Base-by-base conservation (phyloP, 2,329 filamentous ascomycete species). In the Pestalotiopsis sp. region DNA sequence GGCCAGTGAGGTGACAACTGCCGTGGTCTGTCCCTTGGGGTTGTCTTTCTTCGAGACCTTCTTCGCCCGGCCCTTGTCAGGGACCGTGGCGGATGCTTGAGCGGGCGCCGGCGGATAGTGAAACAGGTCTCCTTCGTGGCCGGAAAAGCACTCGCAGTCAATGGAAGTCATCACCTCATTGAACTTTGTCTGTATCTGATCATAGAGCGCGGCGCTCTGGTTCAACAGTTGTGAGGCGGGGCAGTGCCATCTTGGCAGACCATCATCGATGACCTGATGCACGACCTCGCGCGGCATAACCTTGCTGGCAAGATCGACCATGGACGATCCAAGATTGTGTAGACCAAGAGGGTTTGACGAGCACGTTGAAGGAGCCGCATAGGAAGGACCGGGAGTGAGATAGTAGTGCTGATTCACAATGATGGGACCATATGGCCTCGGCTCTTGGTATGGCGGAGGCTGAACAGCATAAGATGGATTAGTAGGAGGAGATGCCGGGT, bases 91-190 rank as follows among this genome's bases (percentile, higher is more conserved):
- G 20, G 68, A 67, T 40, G 70, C 22, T 52, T 65, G 20, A 39
- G 68, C 13, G 57, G 71, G 68, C 14, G 62, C 30, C 1, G 76
- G 71, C 64, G 77, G 77, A 72, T 81, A 85, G 7, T 76, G 75
- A 66, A 83, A 84, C 44, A 91, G 78, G 66, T 88, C 86, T 65
- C 81, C 82, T 74, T 91, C 87, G 68, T 85, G 79, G 4, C 86
- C 85, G 14, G 77, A 73, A 30, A 84, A 83, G 38, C 79, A 81
- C 30, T 92, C 91, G 22, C 85, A 82, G 75, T 94, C 92, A 66
- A 94, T 94, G 35, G 86, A 83, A 0, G 91, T 93, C 76, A 94
- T 88, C 67, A 93, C 84, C 58, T 88, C 81, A 75, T 93, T 86
- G 69, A 94, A 85, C 65, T 88, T 88, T 3, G 82, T 82, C 14